Evolutionary conservation across 331 rosid species (phyloP), one percentile per base, ranked within the genome.

Genomic region (Quercus lobata): DNA sequence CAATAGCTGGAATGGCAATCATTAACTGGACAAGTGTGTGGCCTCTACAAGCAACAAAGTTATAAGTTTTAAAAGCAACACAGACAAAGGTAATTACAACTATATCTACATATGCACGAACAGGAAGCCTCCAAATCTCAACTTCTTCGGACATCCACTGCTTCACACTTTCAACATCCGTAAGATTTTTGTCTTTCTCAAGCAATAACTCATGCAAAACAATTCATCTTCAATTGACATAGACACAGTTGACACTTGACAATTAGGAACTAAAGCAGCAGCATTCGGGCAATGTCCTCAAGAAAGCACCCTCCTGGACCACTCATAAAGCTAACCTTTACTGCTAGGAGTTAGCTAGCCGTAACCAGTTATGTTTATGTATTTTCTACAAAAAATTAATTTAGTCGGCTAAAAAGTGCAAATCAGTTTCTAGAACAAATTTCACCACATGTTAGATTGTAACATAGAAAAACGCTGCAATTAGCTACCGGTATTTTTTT

Each of bases 1-100:
- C 96, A 74, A 65, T 91, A 93, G 80, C 92, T 88, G 7, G 91
- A 88, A 29, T 65, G 86, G 74, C 96, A 93, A 73, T 87, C 94
- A 71, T 91, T 85, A 15, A 95, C 76, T 0, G 84, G 35, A 79
- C 99, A 91, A 56, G 78, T 61, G 78, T 46, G 88, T 2, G 88
- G 91, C 84, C 99, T 89, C 98, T 95, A 96, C 60, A 85, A 74
- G 96, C 60, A 85, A 76, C 69, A 52, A 25, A 71, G 10, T 35
- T 4, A 81, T 1, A 1, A 25, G 32, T 57, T 74, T 54, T 21
- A 16, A 75, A 44, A 30, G 79, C 53, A 72, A 60, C 34, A 69
- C 49, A 24, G 34, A 34, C 73, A 46, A 35, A 41, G 55, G 32
- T 53, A 3, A 6, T 15, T 58, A 24, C 32, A 1, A 25, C 27